Evolutionary conservation across 495 filamentous ascomycete species (phyloP).

Genomic region (Collariella sp.): DNA sequence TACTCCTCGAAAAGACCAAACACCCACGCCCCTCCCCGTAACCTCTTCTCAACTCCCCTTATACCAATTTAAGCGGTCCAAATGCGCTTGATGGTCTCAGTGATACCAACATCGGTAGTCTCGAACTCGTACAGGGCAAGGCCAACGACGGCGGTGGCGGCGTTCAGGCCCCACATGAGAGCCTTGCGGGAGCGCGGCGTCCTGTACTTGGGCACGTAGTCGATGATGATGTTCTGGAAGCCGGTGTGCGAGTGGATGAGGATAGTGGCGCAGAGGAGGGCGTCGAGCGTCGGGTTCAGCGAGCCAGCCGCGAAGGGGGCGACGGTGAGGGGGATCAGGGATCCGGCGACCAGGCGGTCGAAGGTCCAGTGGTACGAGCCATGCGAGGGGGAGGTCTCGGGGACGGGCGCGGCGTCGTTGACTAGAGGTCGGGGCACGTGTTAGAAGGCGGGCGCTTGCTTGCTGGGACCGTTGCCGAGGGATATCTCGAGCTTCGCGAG

Average conservation of each 20-base stretch:
- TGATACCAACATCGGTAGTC: slow-evolving; percentile 96
- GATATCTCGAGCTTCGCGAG: slow-evolving; percentile 2
- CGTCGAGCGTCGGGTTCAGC: slow-evolving; percentile 81
- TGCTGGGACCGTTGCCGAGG: too few species aligned
- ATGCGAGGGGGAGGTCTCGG: slow-evolving; percentile 59
- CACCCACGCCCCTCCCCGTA: not conserved
- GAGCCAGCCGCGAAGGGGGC: slow-evolving; percentile 88
- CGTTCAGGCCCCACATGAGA: slow-evolving; percentile 69
- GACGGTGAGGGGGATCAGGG: slow-evolving; percentile 75
- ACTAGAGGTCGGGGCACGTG: slow-evolving; percentile 39
- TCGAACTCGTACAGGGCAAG: slow-evolving; percentile 96
- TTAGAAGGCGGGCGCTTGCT: slow-evolving; percentile 7
- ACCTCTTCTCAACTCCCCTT: not conserved
- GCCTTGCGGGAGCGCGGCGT: slow-evolving; percentile 56
- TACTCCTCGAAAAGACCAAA: not conserved
- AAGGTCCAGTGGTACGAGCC: slow-evolving; percentile 98
- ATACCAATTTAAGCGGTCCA: slow-evolving; percentile 56
- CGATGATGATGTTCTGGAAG: slow-evolving; percentile 80
- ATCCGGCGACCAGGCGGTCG: slow-evolving; percentile 71
- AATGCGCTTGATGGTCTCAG: slow-evolving; percentile 74
- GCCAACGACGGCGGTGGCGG: slow-evolving; percentile 68
- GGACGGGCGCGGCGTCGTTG: slow-evolving; percentile 81
- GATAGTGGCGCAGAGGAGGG: slow-evolving; percentile 70
- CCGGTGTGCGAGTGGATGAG: slow-evolving; percentile 92
- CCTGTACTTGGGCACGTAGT: slow-evolving; percentile 73